Evolutionary conservation across 2,329 filamentous ascomycete genomes (phyloP).

Genomic region (Colletotrichum australisinense): DNA sequence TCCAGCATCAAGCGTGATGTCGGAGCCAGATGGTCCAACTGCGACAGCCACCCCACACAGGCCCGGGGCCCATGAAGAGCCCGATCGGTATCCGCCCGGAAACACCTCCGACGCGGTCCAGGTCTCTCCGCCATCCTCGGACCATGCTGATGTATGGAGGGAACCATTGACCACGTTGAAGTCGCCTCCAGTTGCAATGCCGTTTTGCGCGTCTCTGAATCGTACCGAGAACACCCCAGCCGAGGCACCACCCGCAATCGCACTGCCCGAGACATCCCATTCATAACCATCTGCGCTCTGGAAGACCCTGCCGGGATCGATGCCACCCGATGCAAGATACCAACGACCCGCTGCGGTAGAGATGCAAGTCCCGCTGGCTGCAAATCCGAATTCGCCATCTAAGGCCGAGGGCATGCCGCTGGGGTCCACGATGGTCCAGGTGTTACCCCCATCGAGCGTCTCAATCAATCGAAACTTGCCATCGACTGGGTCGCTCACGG

Average conservation of each 20-base stretch:
- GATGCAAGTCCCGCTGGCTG: slow-evolving; percentile 48
- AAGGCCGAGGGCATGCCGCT: slow-evolving; percentile 41
- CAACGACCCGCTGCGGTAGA: slow-evolving; percentile 41
- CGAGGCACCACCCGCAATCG: slow-evolving; percentile 41
- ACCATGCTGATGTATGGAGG: slow-evolving; percentile 43
- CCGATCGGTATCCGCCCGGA: slow-evolving; percentile 47
- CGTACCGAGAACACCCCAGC: slow-evolving; percentile 47
- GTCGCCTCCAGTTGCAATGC: slow-evolving; percentile 46
- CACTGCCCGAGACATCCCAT: slow-evolving; percentile 42
- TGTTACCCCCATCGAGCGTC: slow-evolving; percentile 43
- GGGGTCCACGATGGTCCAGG: slow-evolving; percentile 42
- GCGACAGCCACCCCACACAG: slow-evolving; percentile 42
- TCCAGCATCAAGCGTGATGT: slow-evolving; percentile 44
- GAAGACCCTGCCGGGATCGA: slow-evolving; percentile 43
- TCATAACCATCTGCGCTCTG: slow-evolving; percentile 40
- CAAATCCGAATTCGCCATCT: slow-evolving; percentile 45
- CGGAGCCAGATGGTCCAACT: slow-evolving; percentile 47
- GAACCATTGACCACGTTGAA: slow-evolving; percentile 40
- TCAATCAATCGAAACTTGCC: slow-evolving; percentile 46
- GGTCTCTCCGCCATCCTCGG: slow-evolving; percentile 43
- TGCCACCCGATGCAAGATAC: slow-evolving; percentile 44
- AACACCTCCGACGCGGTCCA: slow-evolving; percentile 41
- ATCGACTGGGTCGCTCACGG: slow-evolving; percentile 47
- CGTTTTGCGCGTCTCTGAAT: slow-evolving; percentile 42
- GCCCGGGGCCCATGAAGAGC: slow-evolving; percentile 43